phyloP scores from a whole-genome alignment of 2,329 filamentous ascomycete genomes.

The Verticillium longisporum region DNA sequence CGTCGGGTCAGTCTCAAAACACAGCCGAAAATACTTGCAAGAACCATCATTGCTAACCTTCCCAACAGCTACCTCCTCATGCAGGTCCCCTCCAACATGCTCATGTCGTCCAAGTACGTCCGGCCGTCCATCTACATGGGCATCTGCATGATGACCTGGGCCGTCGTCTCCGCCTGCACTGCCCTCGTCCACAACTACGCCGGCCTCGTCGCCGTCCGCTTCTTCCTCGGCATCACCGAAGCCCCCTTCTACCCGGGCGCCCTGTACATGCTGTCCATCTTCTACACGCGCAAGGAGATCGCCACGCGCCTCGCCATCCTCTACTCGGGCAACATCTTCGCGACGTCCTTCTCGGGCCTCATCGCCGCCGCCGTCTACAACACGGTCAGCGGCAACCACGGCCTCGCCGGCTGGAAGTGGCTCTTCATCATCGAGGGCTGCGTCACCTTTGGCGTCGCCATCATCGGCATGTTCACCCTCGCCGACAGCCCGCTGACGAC shows the following conservation, averaged over 20 bases:
- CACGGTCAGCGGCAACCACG: conserved; percentile 17
- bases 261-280: conserved; percentile 37
- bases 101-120: conserved; percentile 29
- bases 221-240: conserved; percentile 33
- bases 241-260: conserved; percentile 29
- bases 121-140: conserved; percentile 47
- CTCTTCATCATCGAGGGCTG: conserved; percentile 20
- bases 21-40: not conserved
- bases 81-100: conserved; percentile 38
- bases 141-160: conserved; percentile 34
- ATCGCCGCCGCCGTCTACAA: conserved; percentile 34
- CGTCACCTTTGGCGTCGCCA: conserved; percentile 13
- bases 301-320: conserved; percentile 34
- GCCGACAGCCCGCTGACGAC: conserved; percentile 22
- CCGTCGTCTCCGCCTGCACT: conserved; percentile 31
- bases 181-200: conserved; percentile 32
- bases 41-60: not conserved
- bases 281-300: conserved; percentile 45
- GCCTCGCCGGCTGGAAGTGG: conserved; percentile 23
- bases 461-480: conserved; percentile 13
- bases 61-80: conserved; percentile 35
- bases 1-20: conserved; percentile 12
- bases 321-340: conserved; percentile 30
- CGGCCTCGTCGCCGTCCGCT: conserved; percentile 33
- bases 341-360: conserved; percentile 32